Conservation (phyloP, 2,329 filamentous ascomycete species). For the Lecanicillium sp. region DNA sequence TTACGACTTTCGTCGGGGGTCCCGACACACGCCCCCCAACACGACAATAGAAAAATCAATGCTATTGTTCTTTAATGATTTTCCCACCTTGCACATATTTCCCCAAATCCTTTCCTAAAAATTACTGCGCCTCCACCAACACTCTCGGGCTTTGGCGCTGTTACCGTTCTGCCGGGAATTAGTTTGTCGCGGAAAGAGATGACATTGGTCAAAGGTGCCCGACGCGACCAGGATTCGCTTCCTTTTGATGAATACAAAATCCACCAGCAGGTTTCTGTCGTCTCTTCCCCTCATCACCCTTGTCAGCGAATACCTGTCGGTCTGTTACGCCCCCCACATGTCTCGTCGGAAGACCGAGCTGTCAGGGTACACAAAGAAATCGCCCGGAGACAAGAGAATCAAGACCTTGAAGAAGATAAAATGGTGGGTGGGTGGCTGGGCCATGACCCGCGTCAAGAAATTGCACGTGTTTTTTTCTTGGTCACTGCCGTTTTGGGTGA, state of each 20-base stretch:
- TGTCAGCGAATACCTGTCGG: too few species aligned
- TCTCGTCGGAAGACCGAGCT: too few species aligned
- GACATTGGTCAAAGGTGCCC: neutral
- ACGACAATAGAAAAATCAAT: too few species aligned
- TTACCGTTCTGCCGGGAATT: neutral
- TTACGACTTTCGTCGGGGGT: too few species aligned
- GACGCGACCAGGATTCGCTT: neutral
- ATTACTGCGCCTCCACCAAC: slow-evolving; percentile 1
- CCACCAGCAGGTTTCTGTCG: neutral
- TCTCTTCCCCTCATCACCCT: neutral
- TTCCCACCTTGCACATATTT: too few species aligned
- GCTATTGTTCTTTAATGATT: too few species aligned
- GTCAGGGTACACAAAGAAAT: neutral
- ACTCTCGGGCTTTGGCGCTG: neutral
- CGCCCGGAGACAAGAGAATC: neutral
- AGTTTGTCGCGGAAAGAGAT: neutral
- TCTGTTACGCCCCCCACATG: too few species aligned
- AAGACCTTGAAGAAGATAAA: slow-evolving; percentile 1
- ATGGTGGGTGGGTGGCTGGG: too few species aligned
- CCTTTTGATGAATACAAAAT: neutral
- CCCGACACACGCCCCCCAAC: too few species aligned
- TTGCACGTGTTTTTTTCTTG: neutral
- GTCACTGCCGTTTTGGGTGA: too few species aligned
- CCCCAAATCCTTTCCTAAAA: neutral
- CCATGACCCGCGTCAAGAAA: neutral